Evolutionary conservation across 805 yeast species (phyloP).

Genomic region (Suhomyces emberorum): DNA sequence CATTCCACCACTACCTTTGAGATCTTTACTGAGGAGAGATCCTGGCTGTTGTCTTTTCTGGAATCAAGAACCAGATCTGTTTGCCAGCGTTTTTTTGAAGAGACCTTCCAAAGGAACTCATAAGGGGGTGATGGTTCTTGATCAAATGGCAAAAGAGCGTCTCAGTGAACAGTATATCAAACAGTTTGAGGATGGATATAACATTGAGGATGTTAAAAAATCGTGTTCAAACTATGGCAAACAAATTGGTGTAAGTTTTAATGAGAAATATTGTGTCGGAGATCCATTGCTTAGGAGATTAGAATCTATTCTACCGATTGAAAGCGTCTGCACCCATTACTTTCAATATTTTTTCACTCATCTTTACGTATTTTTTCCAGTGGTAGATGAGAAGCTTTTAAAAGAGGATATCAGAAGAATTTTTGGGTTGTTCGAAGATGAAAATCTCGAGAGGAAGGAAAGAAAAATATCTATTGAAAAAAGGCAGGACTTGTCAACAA

Average conservation of each 20-base stretch:
- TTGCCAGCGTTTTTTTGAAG: constrained; percentile 3
- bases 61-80: constrained; percentile 8
- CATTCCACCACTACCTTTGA: constrained; percentile 10
- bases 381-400: constrained; percentile 23
- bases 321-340: constrained; percentile 9
- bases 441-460: background rate
- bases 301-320: constrained; percentile 10
- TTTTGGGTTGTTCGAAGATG: constrained; percentile 10
- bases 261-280: constrained; percentile 1
- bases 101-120: background rate
- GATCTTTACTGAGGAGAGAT: constrained; percentile 18
- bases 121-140: constrained; percentile 3
- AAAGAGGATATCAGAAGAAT: constrained; percentile 9
- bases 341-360: constrained; percentile 18
- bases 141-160: constrained; percentile 1
- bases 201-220: constrained; percentile 1
- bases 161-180: constrained; percentile 3
- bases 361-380: constrained; percentile 24
- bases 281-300: constrained; percentile 2
- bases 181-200: constrained; percentile 1
- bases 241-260: constrained; percentile 9
- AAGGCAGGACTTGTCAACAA: constrained; percentile 12
- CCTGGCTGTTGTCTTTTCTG: constrained; percentile 16
- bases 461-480: background rate
- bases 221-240: constrained; percentile 8